Percentiles rank a stretch among this genome's conserved stretches.
These are phyloP conservation scores for Lumnitzera littorea DNA, from an alignment of 345 rosid genomes.

Conservation along the genomic window DNA sequence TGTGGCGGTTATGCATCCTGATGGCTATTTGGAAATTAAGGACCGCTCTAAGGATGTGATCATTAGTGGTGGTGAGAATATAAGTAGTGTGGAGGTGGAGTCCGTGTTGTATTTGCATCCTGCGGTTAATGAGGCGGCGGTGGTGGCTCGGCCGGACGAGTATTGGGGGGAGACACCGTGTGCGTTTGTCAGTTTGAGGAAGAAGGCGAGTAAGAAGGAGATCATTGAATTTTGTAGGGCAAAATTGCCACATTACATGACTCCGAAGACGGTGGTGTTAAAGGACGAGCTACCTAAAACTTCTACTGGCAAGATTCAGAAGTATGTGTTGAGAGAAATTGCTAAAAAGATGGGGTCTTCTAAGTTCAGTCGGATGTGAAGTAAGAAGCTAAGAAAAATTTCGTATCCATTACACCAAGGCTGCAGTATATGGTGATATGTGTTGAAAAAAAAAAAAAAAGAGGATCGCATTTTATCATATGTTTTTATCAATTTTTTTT, in stretches of 20 bases:
- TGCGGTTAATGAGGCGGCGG: constrained; percentile 65
- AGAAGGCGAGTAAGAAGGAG: constrained; percentile 29
- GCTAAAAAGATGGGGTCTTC: constrained; percentile 15
- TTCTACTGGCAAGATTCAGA: constrained; percentile 21
- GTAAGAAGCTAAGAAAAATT: no score
- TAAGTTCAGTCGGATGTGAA: constrained; percentile 3
- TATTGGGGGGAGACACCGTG: constrained; percentile 90
- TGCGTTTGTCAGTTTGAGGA: constrained; percentile 48
- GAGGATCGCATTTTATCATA: no score
- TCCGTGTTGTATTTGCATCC: constrained; percentile 59
- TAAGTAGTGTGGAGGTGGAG: constrained; percentile 73
- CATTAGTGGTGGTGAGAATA: constrained; percentile 81
- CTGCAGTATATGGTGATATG: no score
- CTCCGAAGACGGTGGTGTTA: constrained; percentile 19
- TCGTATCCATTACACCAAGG: no score
- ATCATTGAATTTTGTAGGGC: constrained; percentile 14
- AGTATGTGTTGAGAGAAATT: constrained; percentile 9
- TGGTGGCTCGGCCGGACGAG: constrained; percentile 74
- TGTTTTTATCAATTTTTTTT: no score
- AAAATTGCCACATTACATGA: constrained; percentile 18
- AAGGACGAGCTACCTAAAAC: constrained; percentile 21
- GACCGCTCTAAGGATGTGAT: constrained; percentile 76
- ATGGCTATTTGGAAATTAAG: constrained; percentile 62
- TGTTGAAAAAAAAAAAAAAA: no score
- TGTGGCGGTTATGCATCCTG: constrained; percentile 62